Conservation (phyloP, 345 rosid genomes). For the Linum trigynum region DNA sequence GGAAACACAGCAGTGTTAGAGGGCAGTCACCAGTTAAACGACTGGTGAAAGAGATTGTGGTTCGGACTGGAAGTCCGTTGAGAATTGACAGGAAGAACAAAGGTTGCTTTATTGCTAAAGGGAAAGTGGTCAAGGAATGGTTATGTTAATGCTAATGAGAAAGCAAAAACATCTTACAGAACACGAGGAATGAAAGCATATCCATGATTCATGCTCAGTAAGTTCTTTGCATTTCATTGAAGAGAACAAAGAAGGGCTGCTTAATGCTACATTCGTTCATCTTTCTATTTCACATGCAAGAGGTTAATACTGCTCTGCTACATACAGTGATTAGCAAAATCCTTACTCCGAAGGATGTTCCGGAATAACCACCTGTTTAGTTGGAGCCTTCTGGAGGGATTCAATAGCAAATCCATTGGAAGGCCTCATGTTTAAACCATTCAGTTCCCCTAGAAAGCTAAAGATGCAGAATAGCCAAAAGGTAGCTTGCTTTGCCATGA, state of each 20-base stretch:
- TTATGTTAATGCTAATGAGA: constrained; percentile 10
- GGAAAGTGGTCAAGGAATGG: constrained; percentile 54
- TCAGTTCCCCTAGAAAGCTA: neutral
- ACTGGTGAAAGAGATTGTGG: constrained; percentile 47
- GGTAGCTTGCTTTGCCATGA: neutral
- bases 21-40: constrained; percentile 71
- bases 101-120: constrained; percentile 68
- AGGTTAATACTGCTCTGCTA: neutral
- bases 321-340: neutral
- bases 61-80: constrained; percentile 46
- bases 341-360: neutral
- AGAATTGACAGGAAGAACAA: constrained; percentile 57
- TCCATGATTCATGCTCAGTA: neutral
- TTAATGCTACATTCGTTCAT: neutral
- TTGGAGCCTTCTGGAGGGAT: neutral
- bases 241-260: neutral
- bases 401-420: neutral
- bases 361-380: neutral
- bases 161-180: constrained; percentile 38
- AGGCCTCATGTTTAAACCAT: too few species aligned
- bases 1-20: constrained; percentile 56
- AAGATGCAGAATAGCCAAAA: neutral
- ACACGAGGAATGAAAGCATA: constrained; percentile 12
- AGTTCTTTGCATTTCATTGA: too few species aligned
- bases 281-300: neutral